These are phyloP conservation scores for Crithidia expoeki DNA, from an alignment of 208 protist genomes.

Conservation along the genomic window DNA sequence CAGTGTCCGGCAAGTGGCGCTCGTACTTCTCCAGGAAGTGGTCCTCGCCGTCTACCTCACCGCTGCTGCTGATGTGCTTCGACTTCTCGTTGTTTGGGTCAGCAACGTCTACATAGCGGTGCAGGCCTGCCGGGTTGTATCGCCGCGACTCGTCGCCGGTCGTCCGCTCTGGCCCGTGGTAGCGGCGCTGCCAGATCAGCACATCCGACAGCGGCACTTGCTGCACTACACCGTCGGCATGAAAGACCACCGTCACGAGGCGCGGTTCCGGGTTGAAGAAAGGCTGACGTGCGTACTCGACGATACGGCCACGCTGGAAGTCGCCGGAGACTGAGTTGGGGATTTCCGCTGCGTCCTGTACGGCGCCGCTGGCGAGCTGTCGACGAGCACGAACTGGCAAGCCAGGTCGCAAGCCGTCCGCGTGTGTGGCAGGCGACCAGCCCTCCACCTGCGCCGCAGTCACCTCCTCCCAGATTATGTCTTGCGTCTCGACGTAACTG, in stretches of 20 bases:
- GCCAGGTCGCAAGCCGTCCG: slow-evolving; percentile 70
- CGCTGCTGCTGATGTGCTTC: neutral
- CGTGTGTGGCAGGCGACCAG: slow-evolving; percentile 88
- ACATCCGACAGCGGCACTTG: slow-evolving; percentile 73
- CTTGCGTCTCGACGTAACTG: slow-evolving; percentile 92
- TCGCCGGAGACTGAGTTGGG: slow-evolving; percentile 31
- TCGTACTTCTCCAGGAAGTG: slow-evolving; percentile 93
- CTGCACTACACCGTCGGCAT: slow-evolving; percentile 56
- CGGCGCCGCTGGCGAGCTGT: slow-evolving; percentile 27
- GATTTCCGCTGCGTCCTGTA: neutral
- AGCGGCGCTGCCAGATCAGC: slow-evolving; percentile 86
- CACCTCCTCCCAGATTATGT: slow-evolving; percentile 82
- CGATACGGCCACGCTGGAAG: slow-evolving; percentile 73
- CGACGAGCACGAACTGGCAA: slow-evolving; percentile 81
- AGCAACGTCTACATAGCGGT: slow-evolving; percentile 84
- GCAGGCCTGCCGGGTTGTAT: slow-evolving; percentile 57
- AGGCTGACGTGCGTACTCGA: slow-evolving; percentile 69
- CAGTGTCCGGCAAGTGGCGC: slow-evolving; percentile 17
- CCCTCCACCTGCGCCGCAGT: slow-evolving; percentile 74
- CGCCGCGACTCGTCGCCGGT: slow-evolving; percentile 75
- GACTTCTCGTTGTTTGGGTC: slow-evolving; percentile 75
- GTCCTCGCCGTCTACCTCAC: slow-evolving; percentile 21
- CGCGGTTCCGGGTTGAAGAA: slow-evolving; percentile 90
- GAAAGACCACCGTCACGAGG: slow-evolving; percentile 74
- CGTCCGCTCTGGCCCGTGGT: slow-evolving; percentile 87